Evolutionary conservation across 257 asterid species (phyloP).

Genomic region (Leptodermis oblonga): DNA sequence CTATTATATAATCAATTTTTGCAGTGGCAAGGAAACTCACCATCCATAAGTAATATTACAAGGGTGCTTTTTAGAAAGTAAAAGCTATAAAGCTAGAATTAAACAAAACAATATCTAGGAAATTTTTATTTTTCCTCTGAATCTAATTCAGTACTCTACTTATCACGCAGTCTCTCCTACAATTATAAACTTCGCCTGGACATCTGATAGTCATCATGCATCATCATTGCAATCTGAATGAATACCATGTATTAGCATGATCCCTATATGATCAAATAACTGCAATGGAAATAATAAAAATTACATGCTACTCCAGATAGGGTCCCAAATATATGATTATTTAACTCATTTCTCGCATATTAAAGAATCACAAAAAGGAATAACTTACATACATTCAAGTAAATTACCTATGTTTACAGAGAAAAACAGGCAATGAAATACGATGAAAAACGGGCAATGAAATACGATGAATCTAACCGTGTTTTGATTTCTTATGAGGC

Average conservation of each 20-base stretch:
- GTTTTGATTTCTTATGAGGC: not conserved
- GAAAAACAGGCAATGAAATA: not conserved
- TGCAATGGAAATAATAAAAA: slow-evolving; percentile 19
- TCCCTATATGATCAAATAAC: slow-evolving; percentile 24
- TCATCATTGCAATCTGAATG: slow-evolving; percentile 71
- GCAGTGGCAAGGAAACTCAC: not conserved
- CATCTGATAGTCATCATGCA: slow-evolving; percentile 71
- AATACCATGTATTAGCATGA: slow-evolving; percentile 54
- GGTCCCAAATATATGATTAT: not conserved
- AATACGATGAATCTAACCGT: not conserved
- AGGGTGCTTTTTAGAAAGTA: not conserved
- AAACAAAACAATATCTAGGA: slow-evolving; percentile 1
- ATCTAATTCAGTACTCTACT: slow-evolving; percentile 29
- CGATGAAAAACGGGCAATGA: not conserved
- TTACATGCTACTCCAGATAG: slow-evolving; percentile 4
- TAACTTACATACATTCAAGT: slow-evolving; percentile 16
- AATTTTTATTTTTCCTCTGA: slow-evolving; percentile 7
- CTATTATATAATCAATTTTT: not conserved
- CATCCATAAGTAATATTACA: not conserved
- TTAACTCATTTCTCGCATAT: not conserved
- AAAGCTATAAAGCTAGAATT: not conserved
- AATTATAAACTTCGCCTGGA: slow-evolving; percentile 36
- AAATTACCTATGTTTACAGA: slow-evolving; percentile 3
- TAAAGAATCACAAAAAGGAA: slow-evolving; percentile 8
- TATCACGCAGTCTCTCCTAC: slow-evolving; percentile 44